Percentiles rank a stretch among this genome's conserved stretches.
Conservation (phyloP, 305 asterid species). For the Stenogyne calaminthoides region DNA sequence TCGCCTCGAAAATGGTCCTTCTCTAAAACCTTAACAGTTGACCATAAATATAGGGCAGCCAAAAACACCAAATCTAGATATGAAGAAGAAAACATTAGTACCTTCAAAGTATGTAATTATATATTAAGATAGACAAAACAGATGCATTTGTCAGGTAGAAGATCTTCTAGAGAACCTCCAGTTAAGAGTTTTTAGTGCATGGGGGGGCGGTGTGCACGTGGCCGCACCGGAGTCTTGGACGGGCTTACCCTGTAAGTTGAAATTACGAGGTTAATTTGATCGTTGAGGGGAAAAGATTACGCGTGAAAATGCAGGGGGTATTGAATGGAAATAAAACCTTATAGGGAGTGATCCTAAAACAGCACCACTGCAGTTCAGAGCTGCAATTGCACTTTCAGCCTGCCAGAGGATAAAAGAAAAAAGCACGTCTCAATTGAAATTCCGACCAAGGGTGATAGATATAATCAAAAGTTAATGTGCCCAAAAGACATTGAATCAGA, state of each 20-base stretch:
- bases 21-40: slow-evolving; percentile 38
- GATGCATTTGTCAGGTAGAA: slow-evolving; percentile 23
- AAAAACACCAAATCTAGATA: neutral
- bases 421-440: neutral
- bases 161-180: slow-evolving; percentile 1
- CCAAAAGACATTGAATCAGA: too few species aligned
- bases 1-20: slow-evolving; percentile 38
- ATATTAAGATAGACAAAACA: slow-evolving; percentile 26
- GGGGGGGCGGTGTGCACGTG: slow-evolving; percentile 66
- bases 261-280: neutral
- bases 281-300: neutral
- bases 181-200: slow-evolving; percentile 36
- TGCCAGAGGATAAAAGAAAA: slow-evolving; percentile 34
- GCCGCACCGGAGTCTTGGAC: slow-evolving; percentile 88
- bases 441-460: neutral
- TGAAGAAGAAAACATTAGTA: slow-evolving; percentile 5
- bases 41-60: slow-evolving; percentile 29
- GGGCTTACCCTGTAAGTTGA: slow-evolving; percentile 59
- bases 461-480: too few species aligned
- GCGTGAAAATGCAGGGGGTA: neutral
- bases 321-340: slow-evolving; percentile 45
- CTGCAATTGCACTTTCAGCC: slow-evolving; percentile 98
- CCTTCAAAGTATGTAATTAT: slow-evolving; percentile 32
- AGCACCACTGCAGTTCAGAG: slow-evolving; percentile 94
- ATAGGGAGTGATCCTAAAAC: slow-evolving; percentile 88